These are phyloP conservation scores for Ustilago curta DNA, from an alignment of 1,284 basidiomycete genomes.

Conservation along the genomic window DNA sequence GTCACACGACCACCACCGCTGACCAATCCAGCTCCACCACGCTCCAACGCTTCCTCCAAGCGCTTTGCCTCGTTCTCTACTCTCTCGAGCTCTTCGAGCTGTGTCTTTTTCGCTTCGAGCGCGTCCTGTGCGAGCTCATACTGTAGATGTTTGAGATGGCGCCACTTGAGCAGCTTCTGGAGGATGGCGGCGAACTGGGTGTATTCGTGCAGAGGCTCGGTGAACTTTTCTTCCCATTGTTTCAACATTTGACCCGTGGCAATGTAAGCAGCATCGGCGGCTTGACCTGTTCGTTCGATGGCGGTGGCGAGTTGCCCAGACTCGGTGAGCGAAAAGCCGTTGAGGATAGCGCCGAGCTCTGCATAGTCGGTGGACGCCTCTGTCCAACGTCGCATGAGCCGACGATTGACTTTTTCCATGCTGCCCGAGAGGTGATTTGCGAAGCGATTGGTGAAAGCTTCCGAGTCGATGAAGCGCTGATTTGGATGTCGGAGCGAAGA, in stretches of 20 bases:
- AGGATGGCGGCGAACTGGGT: constrained; percentile 94
- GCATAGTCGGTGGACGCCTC: constrained; percentile 91
- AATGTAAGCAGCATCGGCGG: constrained; percentile 92
- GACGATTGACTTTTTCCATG: constrained; percentile 94
- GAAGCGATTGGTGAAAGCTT: constrained; percentile 96
- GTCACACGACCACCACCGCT: constrained; percentile 20
- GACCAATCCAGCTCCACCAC: constrained; percentile 57
- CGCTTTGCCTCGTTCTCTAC: constrained; percentile 90
- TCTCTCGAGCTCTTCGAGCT: constrained; percentile 89
- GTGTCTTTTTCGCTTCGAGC: constrained; percentile 85
- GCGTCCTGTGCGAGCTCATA: constrained; percentile 95
- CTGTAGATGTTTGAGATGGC: constrained; percentile 98
- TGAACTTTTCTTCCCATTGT: constrained; percentile 78
- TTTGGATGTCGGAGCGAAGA: constrained; percentile 57
- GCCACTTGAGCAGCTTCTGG: constrained; percentile 90
- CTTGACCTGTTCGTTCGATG: constrained; percentile 93
- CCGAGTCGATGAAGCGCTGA: constrained; percentile 88
- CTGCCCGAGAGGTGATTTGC: constrained; percentile 87
- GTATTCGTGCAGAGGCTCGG: constrained; percentile 96
- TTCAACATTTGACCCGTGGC: constrained; percentile 77
- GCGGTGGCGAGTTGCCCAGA: constrained; percentile 78
- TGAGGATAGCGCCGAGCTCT: constrained; percentile 93
- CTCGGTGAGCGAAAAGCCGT: constrained; percentile 93
- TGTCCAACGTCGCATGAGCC: constrained; percentile 92
- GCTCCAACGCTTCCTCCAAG: constrained; percentile 83